phyloP scores from a whole-genome alignment of 2,329 filamentous ascomycete species.

The Dothistroma septosporum region DNA sequence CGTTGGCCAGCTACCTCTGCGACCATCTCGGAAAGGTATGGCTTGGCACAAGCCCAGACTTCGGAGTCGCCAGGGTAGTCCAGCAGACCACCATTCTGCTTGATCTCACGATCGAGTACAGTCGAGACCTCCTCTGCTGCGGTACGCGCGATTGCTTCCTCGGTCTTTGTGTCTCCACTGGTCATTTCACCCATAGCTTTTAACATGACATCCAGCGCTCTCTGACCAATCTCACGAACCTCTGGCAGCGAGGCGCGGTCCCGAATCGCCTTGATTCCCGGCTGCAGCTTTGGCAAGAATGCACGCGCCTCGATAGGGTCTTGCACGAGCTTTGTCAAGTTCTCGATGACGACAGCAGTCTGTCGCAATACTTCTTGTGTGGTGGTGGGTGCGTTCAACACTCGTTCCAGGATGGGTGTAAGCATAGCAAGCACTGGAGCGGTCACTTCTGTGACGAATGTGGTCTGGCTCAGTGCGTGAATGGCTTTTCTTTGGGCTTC shows the following conservation, averaged over 20 bases:
- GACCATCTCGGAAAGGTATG: conserved; percentile 78
- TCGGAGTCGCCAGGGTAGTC: conserved; percentile 58
- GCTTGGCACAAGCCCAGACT: conserved; percentile 62
- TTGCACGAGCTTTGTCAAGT: conserved; percentile 96
- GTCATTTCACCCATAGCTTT: conserved; percentile 75
- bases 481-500: conserved; percentile 92
- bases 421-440: conserved; percentile 91
- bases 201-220: conserved; percentile 80
- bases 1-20: conserved; percentile 84
- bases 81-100: conserved; percentile 61
- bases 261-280: conserved; percentile 84
- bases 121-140: conserved; percentile 69
- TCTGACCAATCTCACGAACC: conserved; percentile 81
- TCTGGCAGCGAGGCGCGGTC: conserved; percentile 89
- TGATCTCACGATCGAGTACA: conserved; percentile 70
- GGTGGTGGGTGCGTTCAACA: conserved; percentile 85
- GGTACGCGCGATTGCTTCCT: conserved; percentile 59
- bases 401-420: conserved; percentile 89
- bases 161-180: conserved; percentile 48
- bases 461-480: conserved; percentile 92
- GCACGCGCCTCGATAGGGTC: conserved; percentile 90
- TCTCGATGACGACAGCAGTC: conserved; percentile 94
- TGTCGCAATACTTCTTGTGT: conserved; percentile 91
- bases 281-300: conserved; percentile 90
- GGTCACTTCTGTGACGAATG: conserved; percentile 95